Evolutionary conservation across 2,329 filamentous ascomycete species (phyloP).

Genomic region (Phialophora macrospora): DNA sequence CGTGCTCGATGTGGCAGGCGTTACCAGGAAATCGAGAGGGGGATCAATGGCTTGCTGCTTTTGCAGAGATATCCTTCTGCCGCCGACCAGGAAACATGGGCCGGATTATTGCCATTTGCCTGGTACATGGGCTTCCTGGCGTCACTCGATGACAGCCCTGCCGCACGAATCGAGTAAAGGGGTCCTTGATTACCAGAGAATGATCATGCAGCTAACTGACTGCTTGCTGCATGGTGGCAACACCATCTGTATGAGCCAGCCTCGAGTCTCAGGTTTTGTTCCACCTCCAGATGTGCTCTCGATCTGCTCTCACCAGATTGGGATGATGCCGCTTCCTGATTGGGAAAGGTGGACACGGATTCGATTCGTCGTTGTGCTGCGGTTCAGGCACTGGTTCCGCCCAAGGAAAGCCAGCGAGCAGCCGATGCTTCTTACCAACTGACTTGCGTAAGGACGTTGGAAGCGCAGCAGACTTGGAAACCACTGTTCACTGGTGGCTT

Average conservation of each 20-base stretch:
- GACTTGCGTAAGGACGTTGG: too few relatives aligned
- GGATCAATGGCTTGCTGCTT: not conserved
- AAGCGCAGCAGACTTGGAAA: too few relatives aligned
- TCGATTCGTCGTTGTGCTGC: too few relatives aligned
- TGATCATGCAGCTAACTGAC: not conserved
- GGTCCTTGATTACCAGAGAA: not conserved
- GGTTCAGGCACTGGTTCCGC: too few relatives aligned
- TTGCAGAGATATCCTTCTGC: not conserved
- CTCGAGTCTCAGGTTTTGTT: not conserved
- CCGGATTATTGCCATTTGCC: not conserved
- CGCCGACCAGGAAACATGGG: not conserved
- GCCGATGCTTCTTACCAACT: too few relatives aligned
- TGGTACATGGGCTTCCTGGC: not conserved
- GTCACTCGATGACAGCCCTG: not conserved
- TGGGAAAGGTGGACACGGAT: not conserved
- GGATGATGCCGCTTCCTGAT: not conserved
- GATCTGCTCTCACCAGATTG: not conserved
- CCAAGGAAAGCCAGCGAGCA: too few relatives aligned
- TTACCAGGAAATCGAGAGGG: not conserved
- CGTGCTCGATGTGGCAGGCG: too few relatives aligned
- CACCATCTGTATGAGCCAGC: not conserved
- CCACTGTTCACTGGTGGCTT: too few relatives aligned
- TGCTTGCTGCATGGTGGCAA: not conserved
- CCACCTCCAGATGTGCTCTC: not conserved
- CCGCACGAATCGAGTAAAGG: constrained; percentile 1